Percentiles rank a stretch among this genome's conserved stretches.
Evolutionary conservation across 345 rosid genomes (phyloP).

Genomic region (Moricandia moricandioides): DNA sequence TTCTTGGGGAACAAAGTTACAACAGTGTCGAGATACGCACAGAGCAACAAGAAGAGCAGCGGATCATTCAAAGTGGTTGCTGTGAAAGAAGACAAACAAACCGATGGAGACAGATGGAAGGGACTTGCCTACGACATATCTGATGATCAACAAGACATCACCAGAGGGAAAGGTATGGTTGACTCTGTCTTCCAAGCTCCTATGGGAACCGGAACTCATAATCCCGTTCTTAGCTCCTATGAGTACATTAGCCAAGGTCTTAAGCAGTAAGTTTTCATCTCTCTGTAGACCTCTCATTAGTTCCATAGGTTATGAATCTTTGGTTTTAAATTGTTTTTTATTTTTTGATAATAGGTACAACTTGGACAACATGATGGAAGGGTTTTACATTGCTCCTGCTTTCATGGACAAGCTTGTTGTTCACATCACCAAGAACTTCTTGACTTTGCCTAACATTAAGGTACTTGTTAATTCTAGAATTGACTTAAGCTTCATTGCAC

Average conservation of each 20-base stretch:
- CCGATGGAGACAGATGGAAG: constrained; percentile 67
- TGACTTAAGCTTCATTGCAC: too few relatives aligned
- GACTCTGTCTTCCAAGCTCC: constrained; percentile 96
- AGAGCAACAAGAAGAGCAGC: constrained; percentile 35
- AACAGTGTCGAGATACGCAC: constrained; percentile 39
- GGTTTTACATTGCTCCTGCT: constrained; percentile 88
- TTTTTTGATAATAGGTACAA: constrained; percentile 43
- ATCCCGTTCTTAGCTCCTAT: constrained; percentile 67
- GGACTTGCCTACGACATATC: constrained; percentile 67
- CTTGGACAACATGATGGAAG: constrained; percentile 79
- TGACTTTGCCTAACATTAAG: constrained; percentile 88
- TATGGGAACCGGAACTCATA: constrained; percentile 69
- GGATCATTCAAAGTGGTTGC: constrained; percentile 53
- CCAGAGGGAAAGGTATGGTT: constrained; percentile 88
- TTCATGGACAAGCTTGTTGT: constrained; percentile 98
- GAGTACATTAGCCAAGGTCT: constrained; percentile 85
- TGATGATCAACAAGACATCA: constrained; percentile 94
- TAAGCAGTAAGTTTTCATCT: constrained; percentile 48
- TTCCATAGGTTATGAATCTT: not conserved
- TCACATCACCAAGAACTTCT: constrained; percentile 93
- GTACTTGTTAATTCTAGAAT: constrained; percentile 23
- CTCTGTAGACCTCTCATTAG: not conserved
- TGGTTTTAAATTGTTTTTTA: not conserved
- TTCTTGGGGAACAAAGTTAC: constrained; percentile 78
- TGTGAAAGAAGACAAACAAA: constrained; percentile 60